Percentiles rank a stretch among this genome's conserved stretches.
These are phyloP conservation scores for Vitis hybrid DNA, from an alignment of 177 flowering plant genomes.

Conservation along the genomic window DNA sequence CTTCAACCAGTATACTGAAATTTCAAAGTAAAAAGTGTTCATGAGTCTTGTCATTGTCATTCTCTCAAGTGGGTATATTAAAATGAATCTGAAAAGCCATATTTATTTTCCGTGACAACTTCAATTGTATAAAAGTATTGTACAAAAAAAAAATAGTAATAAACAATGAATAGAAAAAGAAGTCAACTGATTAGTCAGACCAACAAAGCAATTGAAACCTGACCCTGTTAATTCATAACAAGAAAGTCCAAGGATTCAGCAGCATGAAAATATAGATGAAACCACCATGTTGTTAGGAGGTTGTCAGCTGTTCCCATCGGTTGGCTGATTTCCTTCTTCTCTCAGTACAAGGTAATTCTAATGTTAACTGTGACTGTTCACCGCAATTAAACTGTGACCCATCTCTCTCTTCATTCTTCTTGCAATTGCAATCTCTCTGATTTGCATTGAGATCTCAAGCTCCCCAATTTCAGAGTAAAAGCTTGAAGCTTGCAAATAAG, in stretches of 20 bases:
- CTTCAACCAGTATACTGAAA: constrained; percentile 39
- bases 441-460: constrained; percentile 31
- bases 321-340: background rate
- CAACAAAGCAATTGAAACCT: background rate
- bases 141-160: background rate
- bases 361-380: background rate
- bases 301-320: background rate
- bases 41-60: constrained; percentile 6
- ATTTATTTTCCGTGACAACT: background rate
- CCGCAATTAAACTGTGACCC: constrained; percentile 51
- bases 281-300: background rate
- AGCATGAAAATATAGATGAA: background rate
- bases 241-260: constrained; percentile 11
- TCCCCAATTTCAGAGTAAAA: constrained; percentile 69
- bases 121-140: background rate
- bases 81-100: background rate
- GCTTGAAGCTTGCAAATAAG: constrained; percentile 47
- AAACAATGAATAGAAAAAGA: background rate
- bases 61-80: background rate
- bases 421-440: constrained; percentile 38
- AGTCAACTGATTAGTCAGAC: constrained; percentile 11
- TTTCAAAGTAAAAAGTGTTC: constrained; percentile 19
- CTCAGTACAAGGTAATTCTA: background rate
- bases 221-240: background rate
- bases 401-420: constrained; percentile 43